Evolutionary conservation across 169 alveolate genomes (phyloP), one percentile per base, ranked within the genome.

Genomic region (Eimeria tenella): DNA sequence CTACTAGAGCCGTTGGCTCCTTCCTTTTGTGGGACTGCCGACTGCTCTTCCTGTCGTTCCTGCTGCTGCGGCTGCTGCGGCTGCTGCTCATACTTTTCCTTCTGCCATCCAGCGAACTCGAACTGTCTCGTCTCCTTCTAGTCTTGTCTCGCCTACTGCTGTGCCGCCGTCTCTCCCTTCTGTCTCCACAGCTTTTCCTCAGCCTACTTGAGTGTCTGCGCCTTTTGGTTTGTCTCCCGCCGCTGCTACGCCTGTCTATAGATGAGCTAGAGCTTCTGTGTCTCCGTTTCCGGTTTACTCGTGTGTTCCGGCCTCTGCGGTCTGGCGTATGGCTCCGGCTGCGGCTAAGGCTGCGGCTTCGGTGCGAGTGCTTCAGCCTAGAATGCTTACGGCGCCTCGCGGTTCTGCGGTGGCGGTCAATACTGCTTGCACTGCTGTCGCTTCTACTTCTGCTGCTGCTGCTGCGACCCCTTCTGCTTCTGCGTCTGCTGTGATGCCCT

Each of bases 231-330:
- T 81, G 74, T 81, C 56, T 81, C 89, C 68, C 19, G 21, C 21
- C 13, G 89, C 50, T 75, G 86, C 58, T 21, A 53, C 56, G 70
- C 58, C 89, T 60, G 21, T 84, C 92, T 62, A 56, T 21, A 4
- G 92, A 63, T 25, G 81, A 63, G 63, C 92, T 84, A 62, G 15
- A 77, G 82, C 92, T 84, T 49, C 92, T 84, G 25, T 63, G 92
- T 19, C 92, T 70, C 60, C 63, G 70, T 73, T 42, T 84, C 52
- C 53, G 60, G 92, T 63, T 63, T 3, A 25, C 0, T 49, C 92
- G 60, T 62, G 81, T 19, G 60, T 84, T 81, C 49, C 92, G 31
- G 52, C 92, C 60, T 49, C 81, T 84, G 31, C 55, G 60, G 81
- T 62, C 92, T 49, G 79, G 92, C 17, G 65, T 63, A 49, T 19